These are phyloP conservation scores for Teratosphaeria pseudoeucalypti DNA, from an alignment of 2,329 filamentous ascomycete species.

Conservation along the genomic window DNA sequence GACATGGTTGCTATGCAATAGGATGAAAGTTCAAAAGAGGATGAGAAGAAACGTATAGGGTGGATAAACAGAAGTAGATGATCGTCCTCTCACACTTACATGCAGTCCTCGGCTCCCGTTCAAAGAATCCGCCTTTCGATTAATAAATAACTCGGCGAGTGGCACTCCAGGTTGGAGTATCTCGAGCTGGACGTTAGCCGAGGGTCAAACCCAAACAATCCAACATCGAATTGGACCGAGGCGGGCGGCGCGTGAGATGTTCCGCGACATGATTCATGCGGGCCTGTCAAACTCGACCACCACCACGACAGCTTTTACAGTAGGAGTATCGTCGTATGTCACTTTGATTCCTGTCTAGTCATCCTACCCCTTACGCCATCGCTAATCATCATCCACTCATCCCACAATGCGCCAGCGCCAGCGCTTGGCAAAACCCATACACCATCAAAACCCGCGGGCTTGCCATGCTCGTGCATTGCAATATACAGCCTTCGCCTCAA, in stretches of 20 bases:
- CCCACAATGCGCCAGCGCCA: not conserved
- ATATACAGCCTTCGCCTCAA: not conserved
- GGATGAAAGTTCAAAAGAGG: not conserved
- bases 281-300: not conserved
- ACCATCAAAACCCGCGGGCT: not conserved
- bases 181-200: not conserved
- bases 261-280: not conserved
- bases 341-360: too few relatives aligned
- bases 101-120: not conserved
- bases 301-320: not conserved
- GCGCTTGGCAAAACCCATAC: not conserved
- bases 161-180: not conserved
- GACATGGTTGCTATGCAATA: conserved; percentile 19
- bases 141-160: not conserved
- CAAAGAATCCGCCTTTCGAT: not conserved
- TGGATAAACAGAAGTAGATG: not conserved
- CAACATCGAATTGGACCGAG: not conserved
- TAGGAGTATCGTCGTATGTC: not conserved
- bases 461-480: not conserved
- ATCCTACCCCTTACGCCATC: not conserved
- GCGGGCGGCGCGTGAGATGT: not conserved
- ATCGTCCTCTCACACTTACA: not conserved
- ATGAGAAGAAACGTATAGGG: not conserved
- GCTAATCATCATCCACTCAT: not conserved
- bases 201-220: not conserved